These are phyloP conservation scores for Wickerhamiella cacticola DNA, from an alignment of 805 yeast genomes.

Conservation along the genomic window DNA sequence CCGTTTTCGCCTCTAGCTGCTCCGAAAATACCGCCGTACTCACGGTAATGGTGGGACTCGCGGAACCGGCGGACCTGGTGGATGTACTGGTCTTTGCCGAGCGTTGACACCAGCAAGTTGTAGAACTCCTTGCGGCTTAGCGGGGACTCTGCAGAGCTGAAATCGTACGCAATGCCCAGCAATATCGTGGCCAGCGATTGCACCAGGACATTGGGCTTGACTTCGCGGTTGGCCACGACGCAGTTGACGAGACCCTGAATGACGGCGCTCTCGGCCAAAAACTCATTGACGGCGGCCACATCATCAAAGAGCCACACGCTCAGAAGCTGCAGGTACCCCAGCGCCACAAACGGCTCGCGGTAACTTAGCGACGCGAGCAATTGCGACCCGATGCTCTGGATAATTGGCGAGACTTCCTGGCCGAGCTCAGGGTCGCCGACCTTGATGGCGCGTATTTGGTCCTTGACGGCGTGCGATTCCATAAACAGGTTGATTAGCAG, in stretches of 20 bases:
- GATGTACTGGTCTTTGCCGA: constrained; percentile 71
- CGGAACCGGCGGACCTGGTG: constrained; percentile 62
- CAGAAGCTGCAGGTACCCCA: constrained; percentile 66
- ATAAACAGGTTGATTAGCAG: constrained; percentile 52
- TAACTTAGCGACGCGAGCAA: constrained; percentile 50
- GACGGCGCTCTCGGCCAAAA: constrained; percentile 55
- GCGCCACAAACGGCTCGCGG: constrained; percentile 60
- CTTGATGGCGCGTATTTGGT: constrained; percentile 32
- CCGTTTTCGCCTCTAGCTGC: constrained; percentile 69
- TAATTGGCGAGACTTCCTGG: constrained; percentile 58
- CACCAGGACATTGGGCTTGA: constrained; percentile 41
- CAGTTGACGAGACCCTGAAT: constrained; percentile 57
- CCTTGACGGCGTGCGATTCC: constrained; percentile 23
- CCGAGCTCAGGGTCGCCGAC: constrained; percentile 40
- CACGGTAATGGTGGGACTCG: constrained; percentile 43
- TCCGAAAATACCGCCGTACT: constrained; percentile 37
- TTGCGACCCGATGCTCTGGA: constrained; percentile 70
- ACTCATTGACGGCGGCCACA: constrained; percentile 58
- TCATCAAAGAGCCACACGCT: constrained; percentile 71
- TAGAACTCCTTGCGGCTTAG: constrained; percentile 46
- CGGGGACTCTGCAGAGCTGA: constrained; percentile 47
- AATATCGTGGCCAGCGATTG: constrained; percentile 64
- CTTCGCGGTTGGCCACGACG: constrained; percentile 36
- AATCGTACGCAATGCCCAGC: constrained; percentile 71
- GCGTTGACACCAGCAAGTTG: constrained; percentile 48